A percentile compares a stretch with the other conserved stretches of the same genome.
Conservation (phyloP, 768 basidiomycete species). For the Rhodosporidiobolus odoratus region DNA sequence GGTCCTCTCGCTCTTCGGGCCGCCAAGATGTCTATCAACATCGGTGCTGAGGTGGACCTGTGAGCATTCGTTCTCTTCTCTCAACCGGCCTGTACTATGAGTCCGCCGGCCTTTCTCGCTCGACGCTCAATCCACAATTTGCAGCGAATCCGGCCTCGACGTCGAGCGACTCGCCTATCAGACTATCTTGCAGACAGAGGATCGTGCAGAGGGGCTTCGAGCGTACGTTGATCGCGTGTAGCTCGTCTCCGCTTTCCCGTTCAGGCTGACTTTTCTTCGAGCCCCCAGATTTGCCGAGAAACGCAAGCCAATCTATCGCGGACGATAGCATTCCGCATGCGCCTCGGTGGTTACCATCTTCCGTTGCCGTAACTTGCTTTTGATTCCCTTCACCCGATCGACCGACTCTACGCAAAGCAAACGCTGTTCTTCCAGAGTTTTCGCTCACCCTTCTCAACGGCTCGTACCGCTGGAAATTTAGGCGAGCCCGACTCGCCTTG, state of each 20-base stretch:
- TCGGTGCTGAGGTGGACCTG: constrained; percentile 21
- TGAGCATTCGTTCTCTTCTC: not conserved
- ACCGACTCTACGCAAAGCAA: too few species aligned
- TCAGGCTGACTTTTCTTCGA: not conserved
- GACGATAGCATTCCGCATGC: not conserved
- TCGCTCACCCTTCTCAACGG: too few species aligned
- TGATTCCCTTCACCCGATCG: not conserved
- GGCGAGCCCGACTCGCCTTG: too few species aligned
- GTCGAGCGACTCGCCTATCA: constrained; percentile 84
- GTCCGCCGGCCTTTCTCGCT: too few species aligned
- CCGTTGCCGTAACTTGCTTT: not conserved
- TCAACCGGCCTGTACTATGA: too few species aligned
- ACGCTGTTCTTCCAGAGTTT: too few species aligned
- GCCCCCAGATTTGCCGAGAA: constrained; percentile 35
- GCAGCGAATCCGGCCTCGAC: constrained; percentile 63
- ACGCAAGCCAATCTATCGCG: constrained; percentile 33
- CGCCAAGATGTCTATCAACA: constrained; percentile 34
- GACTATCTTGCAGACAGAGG: constrained; percentile 64
- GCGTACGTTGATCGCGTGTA: constrained; percentile 59
- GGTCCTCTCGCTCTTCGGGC: constrained; percentile 36
- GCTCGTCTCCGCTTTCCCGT: not conserved
- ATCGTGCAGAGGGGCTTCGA: constrained; percentile 73
- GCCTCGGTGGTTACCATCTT: not conserved
- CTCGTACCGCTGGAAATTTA: too few species aligned
- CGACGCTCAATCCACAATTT: not conserved